Conservation (phyloP, 345 rosid species). For the Cardamine chenopodiifolia region DNA sequence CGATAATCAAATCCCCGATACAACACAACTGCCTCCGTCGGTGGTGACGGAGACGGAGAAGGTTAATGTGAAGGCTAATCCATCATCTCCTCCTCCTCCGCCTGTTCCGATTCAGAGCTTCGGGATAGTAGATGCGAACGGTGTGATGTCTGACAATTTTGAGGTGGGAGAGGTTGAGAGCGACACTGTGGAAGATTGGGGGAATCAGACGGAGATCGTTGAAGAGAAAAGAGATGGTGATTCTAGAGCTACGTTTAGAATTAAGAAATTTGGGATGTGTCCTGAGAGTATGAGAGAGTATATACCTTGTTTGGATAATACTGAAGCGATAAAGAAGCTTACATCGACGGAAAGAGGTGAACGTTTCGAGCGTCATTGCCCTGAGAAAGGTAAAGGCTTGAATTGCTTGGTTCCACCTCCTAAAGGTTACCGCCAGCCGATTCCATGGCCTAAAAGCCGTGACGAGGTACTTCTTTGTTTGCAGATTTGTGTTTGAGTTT, state of each 20-base stretch:
- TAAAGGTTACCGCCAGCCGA: slow-evolving; percentile 67
- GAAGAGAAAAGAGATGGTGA: slow-evolving; percentile 32
- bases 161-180: slow-evolving; percentile 81
- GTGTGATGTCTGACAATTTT: slow-evolving; percentile 81
- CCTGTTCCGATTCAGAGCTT: slow-evolving; percentile 51
- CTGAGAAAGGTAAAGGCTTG: slow-evolving; percentile 60
- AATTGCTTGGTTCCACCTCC: slow-evolving; percentile 91
- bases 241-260: slow-evolving; percentile 36
- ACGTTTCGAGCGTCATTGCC: slow-evolving; percentile 91
- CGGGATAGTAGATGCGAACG: slow-evolving; percentile 79
- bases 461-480: slow-evolving; percentile 66
- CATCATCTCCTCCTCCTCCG: slow-evolving; percentile 47
- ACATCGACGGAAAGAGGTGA: slow-evolving; percentile 76
- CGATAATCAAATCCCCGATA: slow-evolving; percentile 3
- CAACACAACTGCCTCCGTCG: slow-evolving; percentile 31
- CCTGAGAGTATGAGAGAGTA: slow-evolving; percentile 73
- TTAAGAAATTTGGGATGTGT: slow-evolving; percentile 63
- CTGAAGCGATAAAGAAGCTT: slow-evolving; percentile 64
- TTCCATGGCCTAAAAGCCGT: slow-evolving; percentile 96
- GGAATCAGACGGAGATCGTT: slow-evolving; percentile 49
- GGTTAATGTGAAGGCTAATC: neutral
- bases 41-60: slow-evolving; percentile 26
- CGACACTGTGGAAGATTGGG: slow-evolving; percentile 63
- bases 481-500: neutral
- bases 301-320: slow-evolving; percentile 93